phyloP scores from a whole-genome alignment of 495 filamentous ascomycete genomes.

The Podospora tetraspora region DNA sequence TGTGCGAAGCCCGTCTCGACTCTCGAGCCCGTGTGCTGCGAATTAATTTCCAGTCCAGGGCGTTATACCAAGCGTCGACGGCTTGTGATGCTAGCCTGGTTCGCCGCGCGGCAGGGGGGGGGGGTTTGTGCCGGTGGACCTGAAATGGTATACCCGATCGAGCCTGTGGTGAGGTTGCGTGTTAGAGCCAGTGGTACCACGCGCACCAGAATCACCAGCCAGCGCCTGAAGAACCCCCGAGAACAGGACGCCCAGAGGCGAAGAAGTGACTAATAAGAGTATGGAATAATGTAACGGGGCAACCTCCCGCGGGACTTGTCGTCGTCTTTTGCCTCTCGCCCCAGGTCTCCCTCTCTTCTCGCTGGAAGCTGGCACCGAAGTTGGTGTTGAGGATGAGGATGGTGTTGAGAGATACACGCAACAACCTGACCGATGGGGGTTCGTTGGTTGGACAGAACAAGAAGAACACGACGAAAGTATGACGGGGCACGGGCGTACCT shows the following conservation, averaged over 20 bases:
- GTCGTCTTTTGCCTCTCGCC: not conserved
- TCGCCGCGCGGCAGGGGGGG: not conserved
- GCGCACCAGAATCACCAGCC: not conserved
- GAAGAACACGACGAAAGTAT: not conserved
- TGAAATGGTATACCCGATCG: not conserved
- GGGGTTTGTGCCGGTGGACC: not conserved
- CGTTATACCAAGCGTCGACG: constrained; percentile 7
- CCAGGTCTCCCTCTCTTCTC: not conserved
- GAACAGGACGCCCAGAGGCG: not conserved
- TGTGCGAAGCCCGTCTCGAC: constrained; percentile 12
- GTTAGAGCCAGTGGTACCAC: not conserved
- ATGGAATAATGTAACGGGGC: too few species aligned
- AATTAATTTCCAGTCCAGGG: constrained; percentile 6
- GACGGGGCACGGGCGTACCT: not conserved
- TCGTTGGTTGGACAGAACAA: not conserved
- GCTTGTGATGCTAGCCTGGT: constrained; percentile 6
- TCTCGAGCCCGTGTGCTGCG: not conserved
- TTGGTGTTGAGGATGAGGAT: not conserved
- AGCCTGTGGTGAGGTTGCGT: not conserved
- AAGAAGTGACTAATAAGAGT: not conserved
- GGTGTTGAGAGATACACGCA: not conserved
- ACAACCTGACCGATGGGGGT: too few species aligned
- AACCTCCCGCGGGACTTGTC: too few species aligned
- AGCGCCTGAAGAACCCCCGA: not conserved
- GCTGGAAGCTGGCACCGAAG: not conserved